Evolutionary conservation across 2,329 filamentous ascomycete species (phyloP), one percentile per base, ranked within the genome.

Genomic region (Hymenoscyphus fructigenus): DNA sequence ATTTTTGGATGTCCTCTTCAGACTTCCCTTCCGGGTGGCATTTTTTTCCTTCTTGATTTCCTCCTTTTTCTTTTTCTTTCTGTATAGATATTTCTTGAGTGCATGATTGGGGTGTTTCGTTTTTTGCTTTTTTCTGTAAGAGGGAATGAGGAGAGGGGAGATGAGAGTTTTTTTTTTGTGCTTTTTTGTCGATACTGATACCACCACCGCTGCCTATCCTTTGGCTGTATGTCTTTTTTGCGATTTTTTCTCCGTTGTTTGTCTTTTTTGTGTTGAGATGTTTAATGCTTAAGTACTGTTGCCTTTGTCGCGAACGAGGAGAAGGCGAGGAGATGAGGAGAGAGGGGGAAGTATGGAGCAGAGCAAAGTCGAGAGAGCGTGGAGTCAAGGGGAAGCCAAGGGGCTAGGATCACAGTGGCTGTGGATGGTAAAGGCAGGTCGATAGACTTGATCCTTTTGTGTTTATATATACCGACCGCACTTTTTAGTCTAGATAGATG

Each of bases 101-200:
- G n/a, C 44, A 50, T 50, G 44, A 50, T 50, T n/a, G 44, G 9
- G 44, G 17, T 36, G 15, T 28, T 44, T 20, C 26, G 12, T 59
- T 59, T 26, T 60, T 29, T 60, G 41, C 15, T 60, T 10, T 60
- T 29, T 32, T 3, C 55, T 14, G 17, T 12, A 32, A 9, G 4
- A 34, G 41, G 58, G n/a, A 15, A 10, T 36, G 57, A 23, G 7
- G 32, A 12, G 57, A 7, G 2, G 57, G 29, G 23, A 34, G 9
- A n/a, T 50, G 15, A 32, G 38, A 26, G 32, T 28, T 29, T 34
- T 29, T 29, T 32, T 57, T 29, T 17, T 34, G 59, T 23, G 26
- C 23, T 15, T 60, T 60, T 60, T 60, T 60, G 38, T 60, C 38
- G 38, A 60, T 60, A 60, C 38, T 60, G 59, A 60, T 60, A 60